Evolutionary conservation across 176 grass and related monocot genomes (phyloP), one percentile per base, ranked within the genome.

Genomic region (Chloris gayana): DNA sequence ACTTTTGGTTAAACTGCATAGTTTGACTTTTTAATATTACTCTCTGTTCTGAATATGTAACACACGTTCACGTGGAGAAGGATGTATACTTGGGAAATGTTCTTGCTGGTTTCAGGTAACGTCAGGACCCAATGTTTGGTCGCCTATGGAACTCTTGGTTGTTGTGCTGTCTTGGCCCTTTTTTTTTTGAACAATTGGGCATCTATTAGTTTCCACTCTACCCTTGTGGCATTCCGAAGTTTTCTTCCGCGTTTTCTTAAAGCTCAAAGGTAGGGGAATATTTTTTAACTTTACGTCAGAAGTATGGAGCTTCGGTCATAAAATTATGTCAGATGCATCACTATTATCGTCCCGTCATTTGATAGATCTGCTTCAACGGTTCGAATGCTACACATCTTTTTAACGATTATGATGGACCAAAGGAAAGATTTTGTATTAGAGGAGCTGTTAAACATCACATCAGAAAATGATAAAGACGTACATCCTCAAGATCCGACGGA

Each of bases 311-410:
- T 76, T 25, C 0, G 2, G n/a, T 8, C 35, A 50, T 6, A 18
- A 67, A 75, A 58, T 29, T 66, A 54, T 24, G 44, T 27, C 49
- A 50, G 72, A 18, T 45, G 53, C 13, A 24, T 67, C 6, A 62
- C 31, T 47, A 46, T 24, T 83, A 15, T 83, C 63, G 32, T 45
- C 17, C 26, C 53, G 56, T 75, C 61, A 83, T 69, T 58, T 45
- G 47, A 76, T 59, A 8, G 26, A 9, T 33, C 35, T 59, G 26
- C 42, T 84, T 59, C 72, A 84, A 84, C 64, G 64, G 82, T 77
- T 77, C 37, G 60, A 76, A 60, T 77, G 38, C 4, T 34, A 25
- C 37, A 17, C 27, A 46, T 35, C 64, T 84, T 60, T 76, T 58
- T 27, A 31, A 33, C 13, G 27, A 68, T 12, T 59, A 30, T 45